Evolutionary conservation across 208 protist genomes (phyloP).

Genomic region (Spongospora subterranea): DNA sequence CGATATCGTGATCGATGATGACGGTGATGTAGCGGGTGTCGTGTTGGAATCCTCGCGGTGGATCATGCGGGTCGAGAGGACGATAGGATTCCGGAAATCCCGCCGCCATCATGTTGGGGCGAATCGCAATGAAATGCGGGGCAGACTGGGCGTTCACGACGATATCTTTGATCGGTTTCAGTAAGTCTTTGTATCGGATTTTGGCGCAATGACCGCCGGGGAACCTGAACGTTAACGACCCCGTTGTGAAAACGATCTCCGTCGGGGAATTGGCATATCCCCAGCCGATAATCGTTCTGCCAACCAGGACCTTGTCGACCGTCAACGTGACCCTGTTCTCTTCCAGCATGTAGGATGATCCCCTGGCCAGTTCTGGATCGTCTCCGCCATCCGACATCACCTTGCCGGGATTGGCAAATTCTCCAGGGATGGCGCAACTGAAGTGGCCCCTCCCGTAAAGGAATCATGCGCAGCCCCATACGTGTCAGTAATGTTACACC

Average conservation of each 20-base stretch:
- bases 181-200: not conserved
- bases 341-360: too few species aligned
- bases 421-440: too few species aligned
- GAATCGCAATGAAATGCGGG: not conserved
- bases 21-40: not conserved
- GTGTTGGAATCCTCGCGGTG: not conserved
- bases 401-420: too few species aligned
- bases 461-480: too few species aligned
- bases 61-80: not conserved
- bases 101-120: not conserved
- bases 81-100: not conserved
- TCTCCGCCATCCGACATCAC: too few species aligned
- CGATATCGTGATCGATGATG: not conserved
- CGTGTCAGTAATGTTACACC: too few species aligned
- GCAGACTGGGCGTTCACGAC: not conserved
- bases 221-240: not conserved
- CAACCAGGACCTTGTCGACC: not conserved
- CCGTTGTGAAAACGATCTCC: not conserved
- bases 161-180: not conserved
- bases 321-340: not conserved
- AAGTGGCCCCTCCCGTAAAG: too few species aligned
- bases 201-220: too few species aligned
- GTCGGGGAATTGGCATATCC: not conserved
- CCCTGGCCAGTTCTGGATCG: too few species aligned
- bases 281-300: not conserved